phyloP scores from a whole-genome alignment of 1,284 basidiomycete species.

The Sphaerobolus stellatus region DNA sequence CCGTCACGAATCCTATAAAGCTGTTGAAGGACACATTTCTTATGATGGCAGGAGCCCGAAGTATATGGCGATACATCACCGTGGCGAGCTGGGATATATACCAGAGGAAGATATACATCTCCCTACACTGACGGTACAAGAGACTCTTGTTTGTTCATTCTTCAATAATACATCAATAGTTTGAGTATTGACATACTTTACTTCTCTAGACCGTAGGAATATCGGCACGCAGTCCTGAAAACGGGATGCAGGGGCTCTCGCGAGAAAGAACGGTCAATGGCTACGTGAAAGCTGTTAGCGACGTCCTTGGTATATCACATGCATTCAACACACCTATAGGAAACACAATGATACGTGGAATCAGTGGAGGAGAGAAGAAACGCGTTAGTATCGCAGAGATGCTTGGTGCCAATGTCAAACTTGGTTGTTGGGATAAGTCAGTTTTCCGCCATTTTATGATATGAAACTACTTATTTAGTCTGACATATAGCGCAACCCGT shows the following conservation, averaged over 20 bases:
- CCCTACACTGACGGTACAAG: conserved; percentile 69
- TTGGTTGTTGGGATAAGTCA: conserved; percentile 75
- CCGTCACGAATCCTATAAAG: conserved; percentile 57
- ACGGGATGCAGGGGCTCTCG: no score
- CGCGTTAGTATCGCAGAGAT: conserved; percentile 76
- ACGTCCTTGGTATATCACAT: conserved; percentile 72
- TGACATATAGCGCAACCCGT: conserved; percentile 61
- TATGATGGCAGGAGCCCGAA: conserved; percentile 65
- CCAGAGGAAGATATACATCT: conserved; percentile 73
- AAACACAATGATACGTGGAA: conserved; percentile 70
- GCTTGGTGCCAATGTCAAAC: conserved; percentile 54
- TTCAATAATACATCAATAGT: background rate
- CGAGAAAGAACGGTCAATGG: no score
- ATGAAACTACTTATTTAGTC: background rate
- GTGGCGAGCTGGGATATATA: conserved; percentile 68
- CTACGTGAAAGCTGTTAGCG: conserved; percentile 56
- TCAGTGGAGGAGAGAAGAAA: conserved; percentile 82
- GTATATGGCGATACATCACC: conserved; percentile 52
- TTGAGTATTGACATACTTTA: background rate
- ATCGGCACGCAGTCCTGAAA: conserved; percentile 43
- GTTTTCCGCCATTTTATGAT: conserved; percentile 20
- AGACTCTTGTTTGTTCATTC: conserved; percentile 46
- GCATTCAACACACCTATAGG: conserved; percentile 66
- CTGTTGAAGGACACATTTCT: conserved; percentile 59
- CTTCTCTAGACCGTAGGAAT: conserved; percentile 48